Evolutionary conservation across 768 basidiomycete species (phyloP), one percentile per base, ranked within the genome.

Genomic region (Phylloporus sp.): DNA sequence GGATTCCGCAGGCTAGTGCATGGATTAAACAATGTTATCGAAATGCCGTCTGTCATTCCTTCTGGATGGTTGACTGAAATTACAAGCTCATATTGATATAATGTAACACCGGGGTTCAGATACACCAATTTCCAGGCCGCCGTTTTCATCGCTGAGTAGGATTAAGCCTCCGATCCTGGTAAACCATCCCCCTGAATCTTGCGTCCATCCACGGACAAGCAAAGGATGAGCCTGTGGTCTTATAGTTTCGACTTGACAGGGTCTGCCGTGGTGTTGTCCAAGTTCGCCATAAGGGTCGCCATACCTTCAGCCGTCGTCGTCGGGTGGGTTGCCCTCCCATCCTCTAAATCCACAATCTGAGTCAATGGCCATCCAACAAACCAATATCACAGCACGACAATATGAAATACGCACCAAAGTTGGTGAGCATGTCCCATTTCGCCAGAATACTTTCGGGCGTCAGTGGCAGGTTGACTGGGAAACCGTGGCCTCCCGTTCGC

Each of bases 321-420:
- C 0, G 95, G 97, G 70, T 97, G 73, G 11, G 91, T 95, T 12
- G 92, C 80, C 24, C 88, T 83, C 4, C 82, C 86, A 62, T 92
- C 89, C 59, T 86, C 89, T 91, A 38, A 34, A 47, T 24, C 10
- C 13, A 27, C 28, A 12, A 32, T 32, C 28, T 47, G n/a, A n/a
- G 47, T 47, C 58, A 54, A 16, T 11, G 23, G 28, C 24, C 16
- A 13, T 36, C n/a, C 9, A 11, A 39, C 4, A n/a, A 5, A 26
- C 15, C 26, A 23, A 16, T 18, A n/a, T 1, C 20, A n/a, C 23
- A 2, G 18, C 11, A 12, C 39, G 22, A 13, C 16, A n/a, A 24
- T 9, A 22, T 22, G 15, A 16, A 15, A 43, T 40, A 71, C 81
- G 56, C 61, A 91, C 91, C 77, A 64, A 97, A 99, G 66, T 82